Evolutionary conservation across 2,329 filamentous ascomycete genomes (phyloP), one percentile per base, ranked within the genome.

Genomic region (Phyllosticta citriasiana): DNA sequence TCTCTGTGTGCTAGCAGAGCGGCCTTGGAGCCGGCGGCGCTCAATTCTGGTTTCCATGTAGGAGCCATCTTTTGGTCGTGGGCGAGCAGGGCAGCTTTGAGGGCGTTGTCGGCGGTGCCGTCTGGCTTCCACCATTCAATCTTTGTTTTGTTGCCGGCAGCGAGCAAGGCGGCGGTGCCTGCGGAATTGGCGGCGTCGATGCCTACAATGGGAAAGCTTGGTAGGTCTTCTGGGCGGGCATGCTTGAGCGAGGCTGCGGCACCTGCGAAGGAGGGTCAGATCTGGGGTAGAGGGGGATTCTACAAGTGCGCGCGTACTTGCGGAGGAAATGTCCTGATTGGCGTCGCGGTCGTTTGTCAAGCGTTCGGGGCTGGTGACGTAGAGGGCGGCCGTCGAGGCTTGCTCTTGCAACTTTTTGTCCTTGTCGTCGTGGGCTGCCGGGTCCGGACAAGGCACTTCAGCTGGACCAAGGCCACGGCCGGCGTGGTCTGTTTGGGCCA

Each of bases 81-180:
- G 24, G 82, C 84, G 33, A 81, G 72, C 60, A 81, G 69, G 1
- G 84, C 84, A 35, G 84, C 84, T 60, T 80, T 81, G 59, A 80
- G 80, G 8, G 86, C 85, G 9, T 82, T 81, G 26, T 69, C 66
- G 27, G 83, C 78, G n/a, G 79, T 81, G 53, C 80, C 80, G 64
- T 84, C 80, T 19, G 86, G 84, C 69, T 83, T 87, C 85, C 86
- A 88, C 70, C 79, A 77, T 71, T 88, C 82, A 57, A 85, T 77
- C 2, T 83, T 72, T 69, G 84, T 88, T 66, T 84, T 84, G 69
- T 84, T 88, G 56, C 84, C 80, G 79, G 89, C 88, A 57, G 89
- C 89, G 54, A 93, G 77, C 57, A 82, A 83, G 51, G 89, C 89
- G 59, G 90, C 91, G 60, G 88, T 84, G 65, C 87, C 83, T 63